Evolutionary conservation across 768 basidiomycete species (phyloP).

Genomic region (Cubamyces sp.): DNA sequence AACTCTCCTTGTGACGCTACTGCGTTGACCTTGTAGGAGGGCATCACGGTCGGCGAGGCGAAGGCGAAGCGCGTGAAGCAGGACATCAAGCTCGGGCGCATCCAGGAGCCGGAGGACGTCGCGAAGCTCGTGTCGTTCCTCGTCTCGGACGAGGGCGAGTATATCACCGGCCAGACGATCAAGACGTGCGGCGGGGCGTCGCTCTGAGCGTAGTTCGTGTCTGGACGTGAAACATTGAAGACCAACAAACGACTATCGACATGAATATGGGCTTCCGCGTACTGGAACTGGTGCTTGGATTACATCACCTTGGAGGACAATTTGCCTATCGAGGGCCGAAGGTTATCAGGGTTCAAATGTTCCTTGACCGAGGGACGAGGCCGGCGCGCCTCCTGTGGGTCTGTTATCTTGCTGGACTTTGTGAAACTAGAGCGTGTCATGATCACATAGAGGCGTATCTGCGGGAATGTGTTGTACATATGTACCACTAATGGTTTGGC

Average conservation of each 20-base stretch:
- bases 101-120: constrained; percentile 40
- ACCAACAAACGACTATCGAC: too few relatives aligned
- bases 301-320: neutral
- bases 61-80: constrained; percentile 34
- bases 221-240: too few relatives aligned
- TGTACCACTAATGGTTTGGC: constrained; percentile 6
- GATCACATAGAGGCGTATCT: constrained; percentile 1
- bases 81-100: constrained; percentile 36
- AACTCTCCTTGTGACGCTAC: neutral
- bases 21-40: constrained; percentile 26
- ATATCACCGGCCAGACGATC: constrained; percentile 40
- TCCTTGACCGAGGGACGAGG: constrained; percentile 11
- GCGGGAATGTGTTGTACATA: neutral
- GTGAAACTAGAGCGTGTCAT: neutral
- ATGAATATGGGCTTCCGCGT: too few relatives aligned
- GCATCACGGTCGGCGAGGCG: constrained; percentile 34
- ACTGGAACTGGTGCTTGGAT: neutral
- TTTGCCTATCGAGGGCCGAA: too few relatives aligned
- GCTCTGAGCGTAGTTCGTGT: constrained; percentile 12
- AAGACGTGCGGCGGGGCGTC: constrained; percentile 39
- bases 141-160: constrained; percentile 37
- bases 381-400: constrained; percentile 15
- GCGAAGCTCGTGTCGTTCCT: constrained; percentile 40
- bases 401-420: neutral
- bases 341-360: neutral